A percentile compares a stretch with the other conserved stretches of the same genome.
These are phyloP conservation scores for Inga laurina DNA, from an alignment of 306 rosid species.

Conservation along the genomic window DNA sequence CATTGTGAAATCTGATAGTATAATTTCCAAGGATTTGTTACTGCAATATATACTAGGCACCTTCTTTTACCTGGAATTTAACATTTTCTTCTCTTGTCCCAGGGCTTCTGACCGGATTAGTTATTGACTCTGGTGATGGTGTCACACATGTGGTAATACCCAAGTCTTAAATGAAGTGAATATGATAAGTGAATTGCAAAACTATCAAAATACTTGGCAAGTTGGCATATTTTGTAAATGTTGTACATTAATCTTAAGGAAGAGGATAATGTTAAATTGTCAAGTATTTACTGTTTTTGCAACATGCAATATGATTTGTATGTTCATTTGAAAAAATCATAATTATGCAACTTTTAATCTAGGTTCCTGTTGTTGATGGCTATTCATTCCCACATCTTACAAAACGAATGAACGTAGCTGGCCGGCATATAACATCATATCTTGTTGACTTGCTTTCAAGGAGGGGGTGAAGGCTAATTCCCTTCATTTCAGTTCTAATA, in stretches of 20 bases:
- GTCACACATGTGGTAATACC: conserved; percentile 97
- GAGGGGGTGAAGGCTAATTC: conserved; percentile 75
- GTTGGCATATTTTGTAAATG: conserved; percentile 13
- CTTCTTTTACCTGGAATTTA: conserved; percentile 22
- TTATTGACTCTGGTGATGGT: conserved; percentile 97
- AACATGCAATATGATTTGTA: conserved; percentile 1
- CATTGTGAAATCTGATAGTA: not conserved
- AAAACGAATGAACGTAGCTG: conserved; percentile 98
- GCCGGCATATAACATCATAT: conserved; percentile 95
- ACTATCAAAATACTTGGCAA: not conserved
- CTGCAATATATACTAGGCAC: not conserved
- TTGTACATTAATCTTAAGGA: conserved; percentile 20
- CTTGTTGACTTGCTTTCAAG: conserved; percentile 98
- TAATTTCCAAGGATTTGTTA: conserved; percentile 24
- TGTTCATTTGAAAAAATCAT: conserved; percentile 23
- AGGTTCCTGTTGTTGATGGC: conserved; percentile 99
- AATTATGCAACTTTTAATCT: conserved; percentile 31
- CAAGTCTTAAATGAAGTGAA: conserved; percentile 8
- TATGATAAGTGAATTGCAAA: conserved; percentile 10
- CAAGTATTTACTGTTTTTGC: not conserved
- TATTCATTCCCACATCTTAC: conserved; percentile 98
- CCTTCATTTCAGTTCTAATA: conserved; percentile 28
- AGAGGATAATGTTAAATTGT: conserved; percentile 16
- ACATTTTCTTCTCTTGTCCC: conserved; percentile 40
- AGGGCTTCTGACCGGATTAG: conserved; percentile 98